Evolutionary conservation across 139 green algal species (phyloP), one percentile per base, ranked within the genome.

Genomic region (Coelastrella sp.): DNA sequence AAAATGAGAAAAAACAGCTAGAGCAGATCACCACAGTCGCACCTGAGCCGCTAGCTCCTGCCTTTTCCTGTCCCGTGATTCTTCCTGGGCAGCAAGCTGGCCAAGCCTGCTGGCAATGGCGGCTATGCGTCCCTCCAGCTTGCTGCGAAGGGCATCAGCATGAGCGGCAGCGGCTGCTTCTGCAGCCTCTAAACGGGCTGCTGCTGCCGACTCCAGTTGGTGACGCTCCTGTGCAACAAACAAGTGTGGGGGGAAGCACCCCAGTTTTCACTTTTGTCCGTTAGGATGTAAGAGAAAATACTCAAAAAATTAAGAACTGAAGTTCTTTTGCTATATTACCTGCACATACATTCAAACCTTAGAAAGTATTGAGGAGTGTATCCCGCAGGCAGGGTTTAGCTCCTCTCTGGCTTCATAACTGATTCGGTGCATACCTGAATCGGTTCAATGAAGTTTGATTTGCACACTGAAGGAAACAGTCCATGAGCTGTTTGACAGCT

Each of bases 11-110:
- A 15, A 22, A 4, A 17, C 65, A 73, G 14, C 15, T 15, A 73
- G 14, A 19, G 73, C n/a, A 24, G n/a, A 20, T 15, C 73, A 57
- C 19, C 7, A 8, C 24, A 6, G 6, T 10, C 76, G 63, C 72
- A 90, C 81, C 93, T 95, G 92, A 56, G 87, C 73, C 17, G 65
- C 66, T 25, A 94, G 86, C 87, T 93, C 90, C 60, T 78, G 81
- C 24, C 90, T 65, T 57, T 84, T 75, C 22, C 58, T 20, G 25
- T 94, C 92, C 24, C 73, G 68, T 5, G 70, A n/a, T 35, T 86
- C 84, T 14, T 91, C 92, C 65, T 93, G 78, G 6, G 87, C 57
- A 19, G 78, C 20, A n/a, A 92, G 82, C 63, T 78, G 78, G 6
- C 65, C 60, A 27, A 92, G 85, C 66, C 82, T 25, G 6, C 15